phyloP scores from a whole-genome alignment of 352 stramenopile genomes.

The Pythium rhizo-oryzae region DNA sequence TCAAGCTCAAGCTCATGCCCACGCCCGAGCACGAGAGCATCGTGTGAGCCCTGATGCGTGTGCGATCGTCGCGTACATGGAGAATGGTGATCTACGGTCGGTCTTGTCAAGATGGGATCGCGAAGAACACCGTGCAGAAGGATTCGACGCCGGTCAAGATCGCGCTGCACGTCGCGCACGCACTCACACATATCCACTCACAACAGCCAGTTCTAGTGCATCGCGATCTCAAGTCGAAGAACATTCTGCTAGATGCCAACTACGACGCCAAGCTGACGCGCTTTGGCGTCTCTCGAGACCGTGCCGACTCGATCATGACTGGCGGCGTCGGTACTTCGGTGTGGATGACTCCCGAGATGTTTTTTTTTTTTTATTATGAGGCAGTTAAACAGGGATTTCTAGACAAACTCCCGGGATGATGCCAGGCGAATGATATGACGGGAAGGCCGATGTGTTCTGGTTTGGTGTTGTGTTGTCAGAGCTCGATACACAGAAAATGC shows the following conservation, averaged over 20 bases:
- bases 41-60: conserved; percentile 50
- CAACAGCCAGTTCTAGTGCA: conserved; percentile 3
- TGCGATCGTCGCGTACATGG: conserved; percentile 38
- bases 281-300: conserved; percentile 9
- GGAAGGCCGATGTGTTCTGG: conserved; percentile 11
- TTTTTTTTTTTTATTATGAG: too few species aligned
- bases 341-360: conserved; percentile 10
- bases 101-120: conserved; percentile 47
- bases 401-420: too few species aligned
- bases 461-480: conserved; percentile 10
- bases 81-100: conserved; percentile 10
- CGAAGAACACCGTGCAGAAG: conserved; percentile 33
- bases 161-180: conserved; percentile 4
- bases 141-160: conserved; percentile 36
- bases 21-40: conserved; percentile 41
- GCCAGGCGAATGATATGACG: conserved; percentile 1
- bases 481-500: conserved; percentile 3
- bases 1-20: conserved; percentile 44
- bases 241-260: conserved; percentile 1
- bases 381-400: too few species aligned
- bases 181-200: conserved; percentile 8
- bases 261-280: conserved; percentile 9
- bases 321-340: conserved; percentile 2
- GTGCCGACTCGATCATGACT: conserved; percentile 6
- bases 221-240: conserved; percentile 15